phyloP scores from a whole-genome alignment of 805 yeast genomes.

The Metschnikowia noctiluminum region DNA sequence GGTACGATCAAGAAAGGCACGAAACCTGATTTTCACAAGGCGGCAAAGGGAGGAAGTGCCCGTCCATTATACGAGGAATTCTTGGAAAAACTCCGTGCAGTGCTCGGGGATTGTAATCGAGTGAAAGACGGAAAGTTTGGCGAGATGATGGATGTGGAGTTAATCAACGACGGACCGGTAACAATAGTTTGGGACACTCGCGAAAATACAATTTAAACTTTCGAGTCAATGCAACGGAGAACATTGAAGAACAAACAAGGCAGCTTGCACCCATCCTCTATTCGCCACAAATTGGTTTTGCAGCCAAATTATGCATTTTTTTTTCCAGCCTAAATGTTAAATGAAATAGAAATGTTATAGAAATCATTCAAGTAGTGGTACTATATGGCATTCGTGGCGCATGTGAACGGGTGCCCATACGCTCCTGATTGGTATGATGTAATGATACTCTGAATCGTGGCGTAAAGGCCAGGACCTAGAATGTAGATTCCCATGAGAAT shows the following conservation, averaged over 20 bases:
- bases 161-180: constrained; percentile 91
- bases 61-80: constrained; percentile 51
- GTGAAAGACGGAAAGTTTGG: constrained; percentile 92
- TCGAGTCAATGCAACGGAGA: too few species aligned
- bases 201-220: constrained; percentile 3
- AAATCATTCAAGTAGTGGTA: background rate
- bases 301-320: background rate
- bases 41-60: constrained; percentile 74
- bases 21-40: constrained; percentile 91
- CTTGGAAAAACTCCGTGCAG: constrained; percentile 41
- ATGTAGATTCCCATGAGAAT: constrained; percentile 50
- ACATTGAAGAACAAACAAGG: too few species aligned
- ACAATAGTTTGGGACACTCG: constrained; percentile 77
- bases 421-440: constrained; percentile 44
- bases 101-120: constrained; percentile 53
- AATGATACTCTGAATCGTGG: constrained; percentile 54
- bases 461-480: constrained; percentile 58
- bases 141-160: constrained; percentile 92
- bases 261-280: too few species aligned
- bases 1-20: constrained; percentile 87
- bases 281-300: too few species aligned
- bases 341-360: background rate
- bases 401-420: constrained; percentile 51
- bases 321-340: background rate
- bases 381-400: constrained; percentile 38